Base-by-base conservation (phyloP, 805 yeast genomes). In the Ogataea trehaloabstinens region DNA sequence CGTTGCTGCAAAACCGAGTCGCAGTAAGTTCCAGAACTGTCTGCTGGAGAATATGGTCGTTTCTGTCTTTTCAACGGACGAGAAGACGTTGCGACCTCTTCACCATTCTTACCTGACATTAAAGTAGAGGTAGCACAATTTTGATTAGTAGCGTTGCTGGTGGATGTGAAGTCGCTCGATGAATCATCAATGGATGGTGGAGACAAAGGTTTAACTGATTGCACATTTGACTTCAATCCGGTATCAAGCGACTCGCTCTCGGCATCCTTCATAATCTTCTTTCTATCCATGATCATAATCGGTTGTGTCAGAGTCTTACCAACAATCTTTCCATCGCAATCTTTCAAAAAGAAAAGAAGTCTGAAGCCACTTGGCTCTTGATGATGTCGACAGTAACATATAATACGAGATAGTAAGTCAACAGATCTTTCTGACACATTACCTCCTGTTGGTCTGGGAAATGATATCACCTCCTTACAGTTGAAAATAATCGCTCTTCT, bases 321-420 rank as follows among this genome's bases (percentile, higher is more conserved):
- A 13, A 91, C 71, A 4, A 88, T 71, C 18, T 71, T 68, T 17
- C 82, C 84, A 6, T 68, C 56, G 40, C 68, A 56, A 59, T 90
- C 80, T 45, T 78, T 81, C 35, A 91, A 56, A 3, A 84, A 76
- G 45, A 86, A 78, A 32, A 86, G 63, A 28, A 85, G 66, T 54
- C 78, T 79, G 67, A 90, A 91, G 1, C 99, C 99, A 28, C 74
- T 74, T n/a, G 81, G 68, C 46, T 90, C 96, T 48, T 80, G 79
- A 63, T 93, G 99, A 63, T 93, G 99, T 48, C 98, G 78, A 65
- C 98, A 93, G 60, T 93, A 91, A 63, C 99, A 91, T 7, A 91
- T 91, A 29, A 93, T 78, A 62, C 99, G 77, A 18, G 96, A 76
- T 25, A 74, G 63, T 24, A 77, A 54, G 30, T 76, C 80, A 28